Conservation (phyloP, 208 protist species). For the Acanthamoeba healyi region DNA sequence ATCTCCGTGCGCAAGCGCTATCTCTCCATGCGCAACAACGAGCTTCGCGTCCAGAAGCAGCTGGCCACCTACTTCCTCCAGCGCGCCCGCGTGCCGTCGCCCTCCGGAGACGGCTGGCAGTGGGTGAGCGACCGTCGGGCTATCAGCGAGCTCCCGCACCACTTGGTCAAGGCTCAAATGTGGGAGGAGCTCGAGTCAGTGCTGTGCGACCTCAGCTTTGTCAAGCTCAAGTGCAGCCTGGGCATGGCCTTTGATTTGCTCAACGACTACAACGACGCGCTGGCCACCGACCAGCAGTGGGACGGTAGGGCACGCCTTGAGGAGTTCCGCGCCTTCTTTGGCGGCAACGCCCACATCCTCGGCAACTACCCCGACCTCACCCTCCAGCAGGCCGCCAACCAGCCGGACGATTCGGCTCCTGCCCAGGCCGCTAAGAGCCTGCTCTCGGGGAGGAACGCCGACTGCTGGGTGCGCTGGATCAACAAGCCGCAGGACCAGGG, state of each 20-base stretch:
- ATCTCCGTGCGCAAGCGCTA: constrained; percentile 78
- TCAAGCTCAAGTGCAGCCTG: constrained; percentile 78
- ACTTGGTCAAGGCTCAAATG: constrained; percentile 71
- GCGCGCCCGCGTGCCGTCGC: not conserved
- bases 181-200: constrained; percentile 50
- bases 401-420: constrained; percentile 77
- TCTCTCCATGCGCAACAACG: constrained; percentile 18
- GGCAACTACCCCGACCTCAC: constrained; percentile 72
- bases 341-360: constrained; percentile 72
- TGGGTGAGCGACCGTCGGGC: not conserved
- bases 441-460: not conserved
- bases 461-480: constrained; percentile 79
- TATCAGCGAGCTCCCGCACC: constrained; percentile 79
- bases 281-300: constrained; percentile 37
- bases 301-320: constrained; percentile 42
- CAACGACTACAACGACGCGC: constrained; percentile 75
- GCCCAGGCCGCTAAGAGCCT: not conserved
- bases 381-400: constrained; percentile 84
- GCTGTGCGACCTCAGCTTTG: constrained; percentile 78
- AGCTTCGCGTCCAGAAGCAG: constrained; percentile 60
- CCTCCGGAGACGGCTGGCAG: not conserved
- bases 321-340: constrained; percentile 81
- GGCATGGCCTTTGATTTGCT: constrained; percentile 82
- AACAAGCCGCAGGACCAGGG: constrained; percentile 82
- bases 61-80: constrained; percentile 77